Conservation (phyloP, 2,329 filamentous ascomycete species). For the Cadophora sp. region DNA sequence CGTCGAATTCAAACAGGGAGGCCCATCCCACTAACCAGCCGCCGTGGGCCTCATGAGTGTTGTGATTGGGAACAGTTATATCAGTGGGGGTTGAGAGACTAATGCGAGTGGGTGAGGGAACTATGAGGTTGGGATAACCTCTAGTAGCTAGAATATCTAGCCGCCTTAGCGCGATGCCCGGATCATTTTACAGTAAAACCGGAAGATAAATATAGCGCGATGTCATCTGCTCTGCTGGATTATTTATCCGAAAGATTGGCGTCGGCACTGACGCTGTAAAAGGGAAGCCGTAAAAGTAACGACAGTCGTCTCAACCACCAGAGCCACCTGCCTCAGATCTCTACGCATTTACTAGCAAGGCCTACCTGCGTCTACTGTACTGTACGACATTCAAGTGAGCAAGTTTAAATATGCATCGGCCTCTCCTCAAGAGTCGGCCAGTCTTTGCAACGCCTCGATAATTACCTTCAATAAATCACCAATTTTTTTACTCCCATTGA, state of each 20-base stretch:
- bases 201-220: neutral
- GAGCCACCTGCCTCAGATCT: no score
- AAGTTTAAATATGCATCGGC: no score
- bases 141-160: neutral
- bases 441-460: no score
- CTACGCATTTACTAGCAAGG: no score
- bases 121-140: constrained; percentile 10
- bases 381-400: no score
- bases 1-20: no score
- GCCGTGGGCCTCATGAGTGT: neutral
- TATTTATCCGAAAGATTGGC: neutral
- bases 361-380: no score
- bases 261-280: neutral
- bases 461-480: no score
- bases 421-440: no score
- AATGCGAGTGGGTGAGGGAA: neutral
- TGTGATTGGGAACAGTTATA: neutral
- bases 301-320: neutral
- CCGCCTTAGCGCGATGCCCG: neutral
- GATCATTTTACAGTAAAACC: neutral
- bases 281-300: neutral
- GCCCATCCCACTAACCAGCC: no score
- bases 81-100: no score
- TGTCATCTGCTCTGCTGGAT: no score
- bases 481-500: neutral